Evolutionary conservation across 352 stramenopile genomes (phyloP).

Genomic region (Elongisporangium prolatum): DNA sequence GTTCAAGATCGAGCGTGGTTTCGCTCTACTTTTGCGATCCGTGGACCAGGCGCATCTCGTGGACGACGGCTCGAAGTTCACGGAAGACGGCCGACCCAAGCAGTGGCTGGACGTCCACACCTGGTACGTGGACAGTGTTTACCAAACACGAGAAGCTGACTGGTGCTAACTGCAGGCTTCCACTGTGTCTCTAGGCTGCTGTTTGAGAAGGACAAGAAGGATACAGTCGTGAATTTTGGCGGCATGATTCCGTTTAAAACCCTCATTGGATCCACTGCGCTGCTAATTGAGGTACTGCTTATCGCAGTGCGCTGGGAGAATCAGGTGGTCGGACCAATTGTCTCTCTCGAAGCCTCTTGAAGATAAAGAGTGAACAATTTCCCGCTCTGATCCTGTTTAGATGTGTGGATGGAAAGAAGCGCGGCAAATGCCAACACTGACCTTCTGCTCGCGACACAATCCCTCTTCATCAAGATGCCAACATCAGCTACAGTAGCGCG

Average conservation of each 20-base stretch:
- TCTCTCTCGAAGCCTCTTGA: conserved; percentile 8
- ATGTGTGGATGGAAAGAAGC: conserved; percentile 4
- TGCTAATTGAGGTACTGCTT: conserved; percentile 27
- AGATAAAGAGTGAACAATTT: too few relatives aligned
- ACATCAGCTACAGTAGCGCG: too few relatives aligned
- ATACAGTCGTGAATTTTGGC: neutral
- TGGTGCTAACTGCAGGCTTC: too few relatives aligned
- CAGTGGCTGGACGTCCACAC: neutral
- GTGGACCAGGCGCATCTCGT: conserved; percentile 14
- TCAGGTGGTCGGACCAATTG: conserved; percentile 15
- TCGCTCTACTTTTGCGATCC: conserved; percentile 41
- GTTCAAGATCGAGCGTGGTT: neutral
- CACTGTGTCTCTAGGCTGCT: too few relatives aligned
- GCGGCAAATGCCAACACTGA: too few relatives aligned
- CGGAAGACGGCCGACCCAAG: conserved; percentile 7
- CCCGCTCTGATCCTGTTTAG: neutral
- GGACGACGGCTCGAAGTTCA: too few relatives aligned
- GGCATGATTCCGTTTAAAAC: conserved; percentile 3
- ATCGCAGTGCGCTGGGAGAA: conserved; percentile 27
- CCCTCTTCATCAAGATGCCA: too few relatives aligned
- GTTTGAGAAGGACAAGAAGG: too few relatives aligned
- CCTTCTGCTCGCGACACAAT: too few relatives aligned
- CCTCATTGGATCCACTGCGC: too few relatives aligned
- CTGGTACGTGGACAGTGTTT: too few relatives aligned
- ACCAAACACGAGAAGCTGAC: too few relatives aligned